Conservation (phyloP, 805 yeast species). For the Yarrowia osloensis region DNA sequence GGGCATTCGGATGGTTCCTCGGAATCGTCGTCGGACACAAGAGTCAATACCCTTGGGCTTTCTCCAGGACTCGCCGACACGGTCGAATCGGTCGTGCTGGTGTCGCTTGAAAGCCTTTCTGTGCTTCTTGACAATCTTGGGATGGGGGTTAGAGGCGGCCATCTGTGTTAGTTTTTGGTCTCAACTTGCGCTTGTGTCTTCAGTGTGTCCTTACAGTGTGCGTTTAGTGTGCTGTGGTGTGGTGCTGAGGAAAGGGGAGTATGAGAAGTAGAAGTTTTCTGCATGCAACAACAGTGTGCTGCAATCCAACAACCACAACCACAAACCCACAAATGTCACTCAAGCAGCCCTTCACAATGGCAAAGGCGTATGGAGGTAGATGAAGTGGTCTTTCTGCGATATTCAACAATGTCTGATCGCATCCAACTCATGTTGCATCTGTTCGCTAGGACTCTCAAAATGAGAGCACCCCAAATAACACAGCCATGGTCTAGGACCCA, state of each 20-base stretch:
- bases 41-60: slow-evolving; percentile 99
- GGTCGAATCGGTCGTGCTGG: slow-evolving; percentile 99
- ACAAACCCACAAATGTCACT: not conserved
- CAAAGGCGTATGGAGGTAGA: not conserved
- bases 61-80: slow-evolving; percentile 99
- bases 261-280: not conserved
- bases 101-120: slow-evolving; percentile 99
- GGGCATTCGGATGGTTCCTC: slow-evolving; percentile 99
- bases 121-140: slow-evolving; percentile 99
- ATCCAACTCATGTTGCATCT: not conserved
- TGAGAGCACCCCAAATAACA: not conserved
- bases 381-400: not conserved
- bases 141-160: slow-evolving; percentile 98
- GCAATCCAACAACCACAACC: not conserved
- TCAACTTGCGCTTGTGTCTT: not conserved
- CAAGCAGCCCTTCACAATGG: not conserved
- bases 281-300: not conserved
- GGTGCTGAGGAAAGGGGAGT: not conserved
- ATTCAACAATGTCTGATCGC: not conserved
- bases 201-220: not conserved
- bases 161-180: slow-evolving; percentile 47
- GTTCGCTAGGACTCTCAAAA: not conserved
- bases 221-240: not conserved
- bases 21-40: slow-evolving; percentile 97
- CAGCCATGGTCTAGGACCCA: not conserved